These are phyloP conservation scores for Akebia trifoliata DNA, from an alignment of 164 flowering plant genomes.

Conservation along the genomic window DNA sequence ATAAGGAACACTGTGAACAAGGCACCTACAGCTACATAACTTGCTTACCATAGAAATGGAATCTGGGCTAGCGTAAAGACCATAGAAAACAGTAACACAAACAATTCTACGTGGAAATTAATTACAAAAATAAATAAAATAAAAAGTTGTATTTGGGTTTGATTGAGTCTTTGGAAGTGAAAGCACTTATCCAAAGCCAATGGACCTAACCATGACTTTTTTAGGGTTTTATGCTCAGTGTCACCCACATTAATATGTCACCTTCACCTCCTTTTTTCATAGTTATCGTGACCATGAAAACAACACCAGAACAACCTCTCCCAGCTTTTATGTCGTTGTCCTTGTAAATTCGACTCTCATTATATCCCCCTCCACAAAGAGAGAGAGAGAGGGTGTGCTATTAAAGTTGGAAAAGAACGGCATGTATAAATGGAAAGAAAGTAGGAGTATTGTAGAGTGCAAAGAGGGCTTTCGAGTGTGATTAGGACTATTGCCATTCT, in stretches of 20 bases:
- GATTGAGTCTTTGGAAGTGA: no score
- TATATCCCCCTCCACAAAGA: neutral
- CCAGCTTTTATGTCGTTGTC: slow-evolving; percentile 6
- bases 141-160: no score
- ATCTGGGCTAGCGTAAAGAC: neutral
- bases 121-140: no score
- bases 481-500: slow-evolving; percentile 9
- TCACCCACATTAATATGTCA: neutral
- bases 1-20: neutral
- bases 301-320: slow-evolving; percentile 5
- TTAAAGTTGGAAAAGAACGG: slow-evolving; percentile 12
- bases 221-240: neutral
- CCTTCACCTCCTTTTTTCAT: neutral
- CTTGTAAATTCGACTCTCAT: neutral
- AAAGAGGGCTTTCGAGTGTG: slow-evolving; percentile 11
- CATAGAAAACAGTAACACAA: neutral
- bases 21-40: no score
- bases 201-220: slow-evolving; percentile 13
- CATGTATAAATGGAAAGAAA: slow-evolving; percentile 16
- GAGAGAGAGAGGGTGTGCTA: neutral
- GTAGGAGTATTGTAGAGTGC: neutral
- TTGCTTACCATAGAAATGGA: neutral
- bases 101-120: neutral
- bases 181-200: slow-evolving; percentile 7
- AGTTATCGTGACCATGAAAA: slow-evolving; percentile 10